A percentile compares a stretch with the other conserved stretches of the same genome.
phyloP scores from a whole-genome alignment of 148 eudicot genomes.

The Amaranthus palmeri region DNA sequence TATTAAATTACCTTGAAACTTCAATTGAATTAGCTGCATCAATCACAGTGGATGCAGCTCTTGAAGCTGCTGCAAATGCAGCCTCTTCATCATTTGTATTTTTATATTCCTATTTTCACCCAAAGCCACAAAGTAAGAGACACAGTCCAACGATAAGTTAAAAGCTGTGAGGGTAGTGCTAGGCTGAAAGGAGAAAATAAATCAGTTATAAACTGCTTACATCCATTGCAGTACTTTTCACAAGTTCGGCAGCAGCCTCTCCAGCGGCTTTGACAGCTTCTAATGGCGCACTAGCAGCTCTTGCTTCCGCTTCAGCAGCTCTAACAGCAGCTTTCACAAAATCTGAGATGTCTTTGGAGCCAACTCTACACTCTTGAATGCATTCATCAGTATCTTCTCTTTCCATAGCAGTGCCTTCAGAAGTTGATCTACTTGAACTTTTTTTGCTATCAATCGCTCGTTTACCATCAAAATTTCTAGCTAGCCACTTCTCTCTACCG shows the following conservation, averaged over 20 bases:
- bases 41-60: conserved; percentile 82
- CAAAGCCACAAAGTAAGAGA: conserved; percentile 1
- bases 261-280: conserved; percentile 93
- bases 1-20: conserved; percentile 56
- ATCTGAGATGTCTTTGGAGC: conserved; percentile 73
- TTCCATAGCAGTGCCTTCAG: conserved; percentile 38
- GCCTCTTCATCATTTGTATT: conserved; percentile 77
- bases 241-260: conserved; percentile 96
- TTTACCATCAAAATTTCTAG: conserved; percentile 43
- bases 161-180: not conserved
- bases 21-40: conserved; percentile 86
- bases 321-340: conserved; percentile 79
- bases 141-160: not conserved
- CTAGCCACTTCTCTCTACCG: conserved; percentile 40
- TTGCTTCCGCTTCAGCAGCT: conserved; percentile 99
- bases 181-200: not conserved
- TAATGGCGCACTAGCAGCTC: conserved; percentile 71
- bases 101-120: conserved; percentile 47
- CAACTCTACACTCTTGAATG: conserved; percentile 74
- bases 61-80: conserved; percentile 84
- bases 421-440: conserved; percentile 24
- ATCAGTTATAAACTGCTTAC: conserved; percentile 31
- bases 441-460: conserved; percentile 40
- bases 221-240: conserved; percentile 87
- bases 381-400: conserved; percentile 75